Evolutionary conservation across 176 grass and related monocot genomes (phyloP).

Genomic region (Rhynchospora tenuis): DNA sequence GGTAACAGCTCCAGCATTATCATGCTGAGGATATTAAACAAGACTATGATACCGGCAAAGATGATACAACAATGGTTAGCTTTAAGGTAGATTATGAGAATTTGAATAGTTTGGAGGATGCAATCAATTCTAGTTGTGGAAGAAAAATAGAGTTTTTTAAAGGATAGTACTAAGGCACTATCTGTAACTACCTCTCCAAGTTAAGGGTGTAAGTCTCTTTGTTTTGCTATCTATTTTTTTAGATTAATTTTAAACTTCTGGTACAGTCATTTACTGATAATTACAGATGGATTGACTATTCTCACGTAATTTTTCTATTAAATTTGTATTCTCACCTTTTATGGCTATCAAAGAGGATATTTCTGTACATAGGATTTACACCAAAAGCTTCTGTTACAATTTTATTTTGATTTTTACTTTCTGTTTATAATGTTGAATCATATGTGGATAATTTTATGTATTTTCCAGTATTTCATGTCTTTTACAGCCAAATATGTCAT

Average conservation of each 20-base stretch:
- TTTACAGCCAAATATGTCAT: not conserved
- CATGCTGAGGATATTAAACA: conserved; percentile 89
- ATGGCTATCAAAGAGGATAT: not conserved
- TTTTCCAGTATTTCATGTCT: not conserved
- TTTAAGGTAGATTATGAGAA: conserved; percentile 89
- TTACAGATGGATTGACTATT: conserved; percentile 16
- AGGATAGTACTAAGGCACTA: not conserved
- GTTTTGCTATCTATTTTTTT: not conserved
- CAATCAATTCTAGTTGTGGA: conserved; percentile 84
- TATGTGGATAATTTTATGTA: not conserved
- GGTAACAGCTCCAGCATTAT: conserved; percentile 71
- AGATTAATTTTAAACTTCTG: not conserved
- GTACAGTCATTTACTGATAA: conserved; percentile 20
- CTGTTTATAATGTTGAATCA: not conserved
- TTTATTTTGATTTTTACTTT: not conserved
- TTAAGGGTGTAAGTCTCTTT: not conserved
- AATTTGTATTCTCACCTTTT: conserved; percentile 9
- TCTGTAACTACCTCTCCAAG: not conserved
- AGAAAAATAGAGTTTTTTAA: conserved; percentile 77
- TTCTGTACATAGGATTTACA: not conserved
- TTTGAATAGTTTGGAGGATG: conserved; percentile 52
- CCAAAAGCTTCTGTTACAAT: not conserved
- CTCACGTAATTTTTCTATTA: not conserved
- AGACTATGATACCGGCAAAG: conserved; percentile 91
- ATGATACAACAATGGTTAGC: conserved; percentile 76